Evolutionary conservation across 2,329 filamentous ascomycete genomes (phyloP).

Genomic region (Teratosphaeriaceae sp.): DNA sequence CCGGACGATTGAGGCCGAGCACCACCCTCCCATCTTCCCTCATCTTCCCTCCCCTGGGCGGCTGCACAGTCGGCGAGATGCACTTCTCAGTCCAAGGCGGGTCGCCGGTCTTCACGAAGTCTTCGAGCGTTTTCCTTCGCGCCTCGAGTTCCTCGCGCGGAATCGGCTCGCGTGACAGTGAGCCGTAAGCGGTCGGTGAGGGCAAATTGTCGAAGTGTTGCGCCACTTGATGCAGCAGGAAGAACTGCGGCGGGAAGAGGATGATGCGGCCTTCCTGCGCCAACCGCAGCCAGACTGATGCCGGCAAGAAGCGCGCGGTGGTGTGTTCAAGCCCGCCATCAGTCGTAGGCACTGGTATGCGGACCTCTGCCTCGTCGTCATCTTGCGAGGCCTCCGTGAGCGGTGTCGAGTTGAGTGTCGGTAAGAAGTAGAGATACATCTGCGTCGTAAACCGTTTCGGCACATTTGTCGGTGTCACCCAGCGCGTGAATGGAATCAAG

Average conservation of each 20-base stretch:
- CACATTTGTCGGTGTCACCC: conserved; percentile 73
- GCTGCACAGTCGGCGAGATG: conserved; percentile 35
- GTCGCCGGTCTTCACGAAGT: conserved; percentile 44
- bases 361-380: conserved; percentile 38
- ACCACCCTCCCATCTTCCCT: conserved; percentile 45
- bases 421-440: conserved; percentile 93
- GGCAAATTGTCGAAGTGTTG: conserved; percentile 25
- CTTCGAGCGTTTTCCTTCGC: conserved; percentile 48
- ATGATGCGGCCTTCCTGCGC: conserved; percentile 63
- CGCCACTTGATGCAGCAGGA: conserved; percentile 53
- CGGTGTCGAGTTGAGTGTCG: conserved; percentile 37
- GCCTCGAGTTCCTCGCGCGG: conserved; percentile 34
- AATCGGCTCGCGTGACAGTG: conserved; percentile 18
- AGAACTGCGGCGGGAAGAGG: conserved; percentile 85
- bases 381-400: conserved; percentile 20
- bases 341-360: conserved; percentile 61
- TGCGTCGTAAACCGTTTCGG: conserved; percentile 83
- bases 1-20: conserved; percentile 48
- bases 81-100: conserved; percentile 39
- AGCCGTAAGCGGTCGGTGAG: conserved; percentile 25
- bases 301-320: conserved; percentile 68
- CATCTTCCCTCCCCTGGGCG: conserved; percentile 31
- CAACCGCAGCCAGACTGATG: conserved; percentile 60
- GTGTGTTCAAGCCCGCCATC: conserved; percentile 67
- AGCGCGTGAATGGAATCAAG: conserved; percentile 78